phyloP scores from a whole-genome alignment of 2,329 filamentous ascomycete species.

The Xylaria sp. region DNA sequence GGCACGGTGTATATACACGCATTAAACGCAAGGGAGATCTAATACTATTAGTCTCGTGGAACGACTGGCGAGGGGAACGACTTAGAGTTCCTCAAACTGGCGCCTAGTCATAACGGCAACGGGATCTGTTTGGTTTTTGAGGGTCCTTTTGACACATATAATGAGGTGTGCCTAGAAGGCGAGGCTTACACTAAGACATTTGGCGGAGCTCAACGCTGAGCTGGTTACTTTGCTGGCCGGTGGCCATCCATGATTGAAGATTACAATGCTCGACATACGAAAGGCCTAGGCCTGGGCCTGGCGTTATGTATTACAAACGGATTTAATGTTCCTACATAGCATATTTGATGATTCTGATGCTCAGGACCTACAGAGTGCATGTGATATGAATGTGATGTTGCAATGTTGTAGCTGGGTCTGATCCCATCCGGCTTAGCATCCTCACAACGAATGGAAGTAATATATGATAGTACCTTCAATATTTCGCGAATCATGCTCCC shows the following conservation, averaged over 20 bases:
- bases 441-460: no score
- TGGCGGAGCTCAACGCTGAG: neutral
- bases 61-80: neutral
- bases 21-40: neutral
- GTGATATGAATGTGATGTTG: neutral
- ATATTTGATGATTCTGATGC: constrained; percentile 4
- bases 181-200: neutral
- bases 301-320: neutral
- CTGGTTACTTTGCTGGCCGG: neutral
- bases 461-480: no score
- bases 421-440: no score
- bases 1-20: constrained; percentile 21
- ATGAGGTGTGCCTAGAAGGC: constrained; percentile 6
- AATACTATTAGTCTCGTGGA: constrained; percentile 1
- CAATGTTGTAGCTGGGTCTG: no score
- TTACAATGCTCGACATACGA: neutral
- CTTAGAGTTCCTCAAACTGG: constrained; percentile 3
- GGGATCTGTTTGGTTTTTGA: neutral
- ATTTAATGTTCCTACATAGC: constrained; percentile 4
- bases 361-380: neutral
- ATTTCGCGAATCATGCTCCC: no score
- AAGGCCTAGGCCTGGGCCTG: neutral
- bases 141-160: constrained; percentile 12
- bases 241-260: constrained; percentile 1
- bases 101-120: neutral